Evolutionary conservation across 108 stramenopile species (phyloP), one percentile per base, ranked within the genome.

Genomic region (Discostella stelligeroides): DNA sequence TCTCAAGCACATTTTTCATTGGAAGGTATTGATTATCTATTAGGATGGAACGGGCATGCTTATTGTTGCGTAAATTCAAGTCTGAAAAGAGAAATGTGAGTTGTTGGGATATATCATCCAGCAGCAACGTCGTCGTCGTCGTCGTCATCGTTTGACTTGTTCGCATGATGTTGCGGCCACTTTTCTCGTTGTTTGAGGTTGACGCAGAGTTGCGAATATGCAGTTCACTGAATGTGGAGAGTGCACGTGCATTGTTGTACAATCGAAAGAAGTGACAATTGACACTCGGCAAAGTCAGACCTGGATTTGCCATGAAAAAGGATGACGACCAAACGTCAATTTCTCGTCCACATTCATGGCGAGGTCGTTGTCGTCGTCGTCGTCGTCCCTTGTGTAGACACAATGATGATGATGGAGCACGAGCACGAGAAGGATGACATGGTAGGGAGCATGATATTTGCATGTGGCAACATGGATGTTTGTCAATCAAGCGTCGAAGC

Each of bases 61-160:
- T 14, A 39, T 78, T 69, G 29, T 78, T 69, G 42, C 69, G 63
- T n/a, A 78, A 48, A 38, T 78, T 78, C 4, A 51, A 29, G 43
- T 78, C 76, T 1, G 76, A 78, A 28, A 78, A 78, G 43, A 78
- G 65, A 63, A 78, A 78, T 12, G 45, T 30, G 30, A 79, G 43
- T 21, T 64, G 70, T 12, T 54, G 21, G 28, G 64, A 59, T 45
- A 71, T 21, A 9, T 56, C 47, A 3, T 57, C 15, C 13, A 58
- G 63, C 20, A 8, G 21, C 42, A 25, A 25, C 25, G 24, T 17
- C 28, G n/a, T n/a, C n/a, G n/a, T n/a, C n/a, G n/a, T n/a, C 47
- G 7, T 28, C 20, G 9, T 25, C 18, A 34, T 42, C 45, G 43
- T 50, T 51, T 49, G 6, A 1, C 30, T 66, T 37, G 14, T 20